phyloP scores from a whole-genome alignment of 2,329 filamentous ascomycete genomes.

The Geoglossum cookeanum region DNA sequence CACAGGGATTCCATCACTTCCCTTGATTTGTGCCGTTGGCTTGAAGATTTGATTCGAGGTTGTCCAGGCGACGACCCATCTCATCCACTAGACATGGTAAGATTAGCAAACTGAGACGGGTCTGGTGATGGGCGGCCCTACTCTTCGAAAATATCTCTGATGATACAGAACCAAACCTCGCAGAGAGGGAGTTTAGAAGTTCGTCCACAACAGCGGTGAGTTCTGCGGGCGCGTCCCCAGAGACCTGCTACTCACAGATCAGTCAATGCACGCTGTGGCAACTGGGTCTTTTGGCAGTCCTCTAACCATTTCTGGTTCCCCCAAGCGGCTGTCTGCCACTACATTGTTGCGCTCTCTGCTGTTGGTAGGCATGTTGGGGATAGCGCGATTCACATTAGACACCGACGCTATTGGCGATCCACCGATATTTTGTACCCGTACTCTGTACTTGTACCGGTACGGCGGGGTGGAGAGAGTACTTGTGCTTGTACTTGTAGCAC shows the following conservation, averaged over 20 bases:
- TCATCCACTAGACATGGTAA: constrained; percentile 55
- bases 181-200: constrained; percentile 62
- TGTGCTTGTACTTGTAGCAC: neutral
- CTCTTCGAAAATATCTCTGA: constrained; percentile 79
- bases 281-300: neutral
- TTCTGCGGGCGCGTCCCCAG: constrained; percentile 37
- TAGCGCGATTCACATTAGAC: neutral
- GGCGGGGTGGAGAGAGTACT: neutral
- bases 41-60: constrained; percentile 54
- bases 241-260: constrained; percentile 15
- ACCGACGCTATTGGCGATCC: neutral
- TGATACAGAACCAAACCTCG: constrained; percentile 70
- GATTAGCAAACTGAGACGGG: constrained; percentile 4
- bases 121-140: constrained; percentile 26
- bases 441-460: neutral
- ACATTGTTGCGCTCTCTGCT: neutral
- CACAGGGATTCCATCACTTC: neutral
- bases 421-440: neutral
- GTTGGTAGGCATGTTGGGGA: neutral
- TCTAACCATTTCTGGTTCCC: neutral
- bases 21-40: constrained; percentile 18
- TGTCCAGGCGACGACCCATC: constrained; percentile 74
- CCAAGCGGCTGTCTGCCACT: neutral
- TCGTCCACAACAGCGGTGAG: constrained; percentile 70
- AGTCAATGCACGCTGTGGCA: neutral